Evolutionary conservation across 2,329 filamentous ascomycete genomes (phyloP).

Genomic region (Rachicladosporium sp.): DNA sequence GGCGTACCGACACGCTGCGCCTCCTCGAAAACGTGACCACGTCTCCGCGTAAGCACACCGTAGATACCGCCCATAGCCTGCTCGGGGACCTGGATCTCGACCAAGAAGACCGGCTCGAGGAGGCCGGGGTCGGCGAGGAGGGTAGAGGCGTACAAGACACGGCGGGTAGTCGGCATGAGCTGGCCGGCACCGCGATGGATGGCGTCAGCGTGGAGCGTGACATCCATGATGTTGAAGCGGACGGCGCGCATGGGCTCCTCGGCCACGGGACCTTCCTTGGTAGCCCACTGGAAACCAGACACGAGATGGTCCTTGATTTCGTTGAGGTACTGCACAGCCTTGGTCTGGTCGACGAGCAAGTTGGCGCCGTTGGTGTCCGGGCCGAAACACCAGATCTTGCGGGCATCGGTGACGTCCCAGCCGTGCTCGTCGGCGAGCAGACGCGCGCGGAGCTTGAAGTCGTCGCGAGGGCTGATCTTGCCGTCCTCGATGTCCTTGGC

Average conservation of each 20-base stretch:
- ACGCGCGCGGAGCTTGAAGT: constrained; percentile 98
- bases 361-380: constrained; percentile 96
- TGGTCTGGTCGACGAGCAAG: constrained; percentile 98
- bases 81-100: constrained; percentile 98
- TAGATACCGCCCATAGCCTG: constrained; percentile 99
- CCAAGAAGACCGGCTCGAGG: constrained; percentile 94
- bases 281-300: constrained; percentile 99
- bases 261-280: constrained; percentile 89
- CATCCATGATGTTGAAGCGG: constrained; percentile 99
- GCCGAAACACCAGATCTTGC: constrained; percentile 99
- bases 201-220: constrained; percentile 97
- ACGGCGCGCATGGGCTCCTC: constrained; percentile 96
- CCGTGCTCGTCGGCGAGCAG: constrained; percentile 90
- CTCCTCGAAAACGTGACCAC: constrained; percentile 98
- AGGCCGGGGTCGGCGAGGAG: constrained; percentile 86
- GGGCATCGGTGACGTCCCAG: constrained; percentile 99
- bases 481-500: constrained; percentile 78
- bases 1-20: constrained; percentile 97
- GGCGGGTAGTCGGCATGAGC: constrained; percentile 93
- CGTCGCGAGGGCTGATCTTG: constrained; percentile 62
- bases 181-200: constrained; percentile 99
- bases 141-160: constrained; percentile 87
- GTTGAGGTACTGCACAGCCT: constrained; percentile 99
- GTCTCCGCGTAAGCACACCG: constrained; percentile 90
- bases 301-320: constrained; percentile 99